phyloP scores from a whole-genome alignment of 495 filamentous ascomycete genomes.

The Rusavskia elegans region DNA sequence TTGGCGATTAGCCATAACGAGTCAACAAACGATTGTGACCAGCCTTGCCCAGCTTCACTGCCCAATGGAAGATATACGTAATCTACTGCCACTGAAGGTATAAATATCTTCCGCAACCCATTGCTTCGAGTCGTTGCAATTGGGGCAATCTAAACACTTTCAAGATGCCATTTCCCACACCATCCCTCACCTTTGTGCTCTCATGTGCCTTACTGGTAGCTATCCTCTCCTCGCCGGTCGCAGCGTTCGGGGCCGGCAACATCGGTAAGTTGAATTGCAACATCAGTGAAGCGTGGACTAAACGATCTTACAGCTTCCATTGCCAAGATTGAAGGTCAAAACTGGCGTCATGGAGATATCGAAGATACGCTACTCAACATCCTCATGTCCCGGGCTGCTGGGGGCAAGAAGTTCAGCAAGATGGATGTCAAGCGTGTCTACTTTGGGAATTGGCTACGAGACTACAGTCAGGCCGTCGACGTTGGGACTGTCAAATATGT shows the following conservation, averaged over 20 bases:
- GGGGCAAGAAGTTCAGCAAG: constrained; percentile 76
- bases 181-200: constrained; percentile 21
- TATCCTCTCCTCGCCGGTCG: constrained; percentile 42
- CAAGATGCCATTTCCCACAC: constrained; percentile 15
- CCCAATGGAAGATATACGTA: too few relatives aligned
- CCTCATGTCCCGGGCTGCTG: constrained; percentile 56
- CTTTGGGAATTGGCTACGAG: constrained; percentile 87
- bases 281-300: neutral
- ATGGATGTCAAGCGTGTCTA: constrained; percentile 72
- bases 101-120: too few relatives aligned
- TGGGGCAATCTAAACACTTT: neutral
- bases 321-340: constrained; percentile 64
- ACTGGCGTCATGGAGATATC: constrained; percentile 86
- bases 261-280: constrained; percentile 31
- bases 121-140: too few relatives aligned
- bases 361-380: constrained; percentile 73
- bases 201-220: constrained; percentile 39
- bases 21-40: too few relatives aligned
- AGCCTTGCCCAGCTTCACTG: too few relatives aligned
- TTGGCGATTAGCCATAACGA: too few relatives aligned
- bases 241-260: constrained; percentile 81
- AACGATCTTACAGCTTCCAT: constrained; percentile 31
- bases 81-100: too few relatives aligned
- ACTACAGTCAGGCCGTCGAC: constrained; percentile 54
- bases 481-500: constrained; percentile 80